A percentile compares a stretch with the other conserved stretches of the same genome.
Evolutionary conservation across 306 rosid genomes (phyloP).

Genomic region (Rosa rugosa): DNA sequence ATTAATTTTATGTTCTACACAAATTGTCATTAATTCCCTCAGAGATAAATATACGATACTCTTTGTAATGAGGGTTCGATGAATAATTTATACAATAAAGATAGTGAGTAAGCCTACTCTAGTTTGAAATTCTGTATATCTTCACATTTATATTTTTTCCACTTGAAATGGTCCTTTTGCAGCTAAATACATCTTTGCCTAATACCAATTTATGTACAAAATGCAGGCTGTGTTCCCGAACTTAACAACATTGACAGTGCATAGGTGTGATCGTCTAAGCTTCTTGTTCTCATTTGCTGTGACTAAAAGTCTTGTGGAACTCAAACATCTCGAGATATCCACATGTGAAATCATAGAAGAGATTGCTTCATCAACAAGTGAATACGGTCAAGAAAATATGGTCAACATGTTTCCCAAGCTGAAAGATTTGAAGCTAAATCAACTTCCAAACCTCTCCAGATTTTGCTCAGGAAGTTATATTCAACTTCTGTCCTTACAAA

Average conservation of each 20-base stretch:
- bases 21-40: too few species aligned
- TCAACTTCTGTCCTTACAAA: background rate
- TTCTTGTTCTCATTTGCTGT: background rate
- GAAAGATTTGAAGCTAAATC: background rate
- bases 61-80: too few species aligned
- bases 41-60: too few species aligned
- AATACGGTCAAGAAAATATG: background rate
- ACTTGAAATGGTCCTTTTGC: too few species aligned
- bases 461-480: background rate
- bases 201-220: background rate
- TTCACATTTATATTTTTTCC: too few species aligned
- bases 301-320: background rate
- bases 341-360: background rate
- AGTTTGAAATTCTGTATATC: too few species aligned
- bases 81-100: too few species aligned
- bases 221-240: background rate
- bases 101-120: too few species aligned
- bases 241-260: background rate
- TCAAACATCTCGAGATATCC: background rate
- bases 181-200: too few species aligned
- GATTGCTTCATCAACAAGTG: background rate
- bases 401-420: background rate
- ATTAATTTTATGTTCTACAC: too few species aligned
- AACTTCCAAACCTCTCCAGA: background rate
- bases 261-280: background rate